Conservation (phyloP, 352 stramenopile species). For the Paralagenidium karlingii region DNA sequence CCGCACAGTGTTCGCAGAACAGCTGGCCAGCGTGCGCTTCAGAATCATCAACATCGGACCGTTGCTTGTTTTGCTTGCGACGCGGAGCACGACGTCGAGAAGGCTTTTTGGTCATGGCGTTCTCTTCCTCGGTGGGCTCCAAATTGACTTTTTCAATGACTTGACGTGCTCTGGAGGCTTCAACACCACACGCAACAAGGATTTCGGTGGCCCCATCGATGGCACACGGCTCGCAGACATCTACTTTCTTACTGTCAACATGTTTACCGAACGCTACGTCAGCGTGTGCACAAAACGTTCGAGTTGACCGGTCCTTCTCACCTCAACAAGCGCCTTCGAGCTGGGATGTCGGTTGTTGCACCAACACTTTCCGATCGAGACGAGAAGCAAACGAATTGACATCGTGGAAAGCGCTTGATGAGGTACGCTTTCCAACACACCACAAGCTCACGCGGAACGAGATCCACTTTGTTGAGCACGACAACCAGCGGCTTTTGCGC, state of each 20-base stretch:
- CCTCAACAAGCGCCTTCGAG: conserved; percentile 55
- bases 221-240: conserved; percentile 53
- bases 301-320: conserved; percentile 3
- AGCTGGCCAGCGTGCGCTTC: conserved; percentile 9
- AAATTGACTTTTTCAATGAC: conserved; percentile 58
- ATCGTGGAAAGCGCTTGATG: conserved; percentile 43
- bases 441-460: conserved; percentile 46
- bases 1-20: conserved; percentile 63
- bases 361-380: conserved; percentile 62
- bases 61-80: conserved; percentile 46
- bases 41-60: too few relatives aligned
- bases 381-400: conserved; percentile 61
- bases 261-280: background rate
- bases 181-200: conserved; percentile 52
- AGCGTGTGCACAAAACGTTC: background rate
- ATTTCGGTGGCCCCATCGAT: conserved; percentile 55
- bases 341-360: conserved; percentile 48
- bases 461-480: conserved; percentile 80
- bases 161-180: conserved; percentile 24
- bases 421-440: conserved; percentile 59
- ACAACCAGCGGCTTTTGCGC: conserved; percentile 69
- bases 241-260: conserved; percentile 46
- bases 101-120: conserved; percentile 17
- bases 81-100: conserved; percentile 18
- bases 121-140: conserved; percentile 6